Evolutionary conservation across 116 monocot species (phyloP), one percentile per base, ranked within the genome.

Genomic region (Cymodocea nodosa): DNA sequence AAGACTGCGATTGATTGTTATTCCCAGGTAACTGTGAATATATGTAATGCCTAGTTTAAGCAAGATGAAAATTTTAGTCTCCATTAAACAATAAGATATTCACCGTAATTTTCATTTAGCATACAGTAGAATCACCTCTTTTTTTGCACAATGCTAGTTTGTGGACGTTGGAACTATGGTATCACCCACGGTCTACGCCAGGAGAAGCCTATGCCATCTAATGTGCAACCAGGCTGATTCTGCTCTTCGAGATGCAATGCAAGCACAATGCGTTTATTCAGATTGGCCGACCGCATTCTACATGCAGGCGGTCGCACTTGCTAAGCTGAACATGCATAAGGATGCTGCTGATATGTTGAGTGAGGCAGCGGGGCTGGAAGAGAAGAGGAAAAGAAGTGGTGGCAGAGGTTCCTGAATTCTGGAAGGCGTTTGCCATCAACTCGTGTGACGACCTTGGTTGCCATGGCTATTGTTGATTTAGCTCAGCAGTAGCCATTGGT

Each of bases 1-100:
- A 94, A 85, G 70, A 76, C 83, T n/a, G 87, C 94, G n/a, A 90
- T 94, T 34, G 90, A 94, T 2, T 94, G 87, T 64, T 94, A 94
- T 65, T 65, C 90, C 78, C 94, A 94, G 90, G 94, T 94, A 77
- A 63, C 30, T 34, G 15, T 44, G 9, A 10, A 12, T 10, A 44
- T 44, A 44, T 44, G 6, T 44, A 44, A 8, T 44, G 44, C 12
- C 7, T 12, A 44, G 12, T 44, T 8, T 12, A 44, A 8, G 44
- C 9, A 44, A 10, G 12, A 8, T 44, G 44, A 10, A 44, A 12
- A 1, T 44, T 44, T 44, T 44, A 7, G 44, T 7, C 44, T 44
- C 12, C 44, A 44, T 44, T 1, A 44, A 6, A 12, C 44, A 44
- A 44, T 0, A 44, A 44, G 11, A 44, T 12, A 44, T 44, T 44